Percentiles rank a stretch among this genome's conserved stretches.
Conservation (phyloP, 352 stramenopile genomes). For the Phytophthora sojae region DNA sequence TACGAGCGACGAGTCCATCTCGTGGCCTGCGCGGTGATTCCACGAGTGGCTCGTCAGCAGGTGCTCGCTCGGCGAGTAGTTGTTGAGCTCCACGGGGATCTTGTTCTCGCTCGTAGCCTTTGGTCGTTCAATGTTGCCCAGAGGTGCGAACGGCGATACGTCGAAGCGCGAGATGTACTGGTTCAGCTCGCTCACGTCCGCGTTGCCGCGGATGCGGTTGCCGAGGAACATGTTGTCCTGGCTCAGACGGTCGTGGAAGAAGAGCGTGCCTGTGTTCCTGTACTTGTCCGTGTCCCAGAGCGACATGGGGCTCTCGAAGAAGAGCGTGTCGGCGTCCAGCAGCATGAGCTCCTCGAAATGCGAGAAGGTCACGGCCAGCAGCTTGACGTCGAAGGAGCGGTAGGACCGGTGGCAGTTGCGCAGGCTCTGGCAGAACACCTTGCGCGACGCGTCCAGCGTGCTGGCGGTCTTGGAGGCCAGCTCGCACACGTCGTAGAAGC, state of each 20-base stretch:
- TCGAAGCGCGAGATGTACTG: conserved; percentile 68
- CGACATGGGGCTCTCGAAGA: conserved; percentile 64
- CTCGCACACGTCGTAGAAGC: conserved; percentile 69
- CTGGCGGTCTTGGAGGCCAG: conserved; percentile 40
- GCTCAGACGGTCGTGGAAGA: conserved; percentile 65
- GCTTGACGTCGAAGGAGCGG: conserved; percentile 64
- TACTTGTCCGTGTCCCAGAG: conserved; percentile 68
- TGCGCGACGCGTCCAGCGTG: conserved; percentile 34
- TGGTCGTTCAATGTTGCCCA: conserved; percentile 43
- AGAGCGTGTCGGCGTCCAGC: conserved; percentile 70
- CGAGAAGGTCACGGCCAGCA: conserved; percentile 71
- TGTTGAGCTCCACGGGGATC: conserved; percentile 32
- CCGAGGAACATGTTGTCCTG: conserved; percentile 52
- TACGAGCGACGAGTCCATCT: conserved; percentile 82
- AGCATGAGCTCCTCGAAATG: conserved; percentile 80
- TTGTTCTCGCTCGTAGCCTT: conserved; percentile 37
- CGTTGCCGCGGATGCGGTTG: conserved; percentile 34
- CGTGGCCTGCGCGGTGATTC: conserved; percentile 68
- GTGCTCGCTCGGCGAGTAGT: conserved; percentile 67
- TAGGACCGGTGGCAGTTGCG: conserved; percentile 53
- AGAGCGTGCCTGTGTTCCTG: conserved; percentile 56
- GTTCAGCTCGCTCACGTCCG: conserved; percentile 47
- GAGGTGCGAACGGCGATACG: conserved; percentile 44
- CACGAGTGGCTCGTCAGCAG: conserved; percentile 67
- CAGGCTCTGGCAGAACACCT: conserved; percentile 62